Conservation (phyloP, 225 moss, liverwort and hornwort species). For the Anthoceros angustus region DNA sequence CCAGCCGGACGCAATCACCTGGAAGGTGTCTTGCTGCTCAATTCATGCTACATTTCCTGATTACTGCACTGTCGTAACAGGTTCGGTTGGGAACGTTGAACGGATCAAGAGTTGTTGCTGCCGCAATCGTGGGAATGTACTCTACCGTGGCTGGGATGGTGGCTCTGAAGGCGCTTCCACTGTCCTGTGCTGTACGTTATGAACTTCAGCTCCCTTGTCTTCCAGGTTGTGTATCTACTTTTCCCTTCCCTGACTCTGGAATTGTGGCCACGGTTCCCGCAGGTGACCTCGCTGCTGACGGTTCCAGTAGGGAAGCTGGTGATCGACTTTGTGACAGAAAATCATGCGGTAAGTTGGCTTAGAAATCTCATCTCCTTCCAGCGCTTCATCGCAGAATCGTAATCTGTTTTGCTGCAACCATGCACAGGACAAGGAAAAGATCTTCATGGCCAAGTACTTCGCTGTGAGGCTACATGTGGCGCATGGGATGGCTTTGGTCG, state of each 20-base stretch:
- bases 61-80: constrained; percentile 14
- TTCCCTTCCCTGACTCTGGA: not conserved
- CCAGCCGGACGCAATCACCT: constrained; percentile 4
- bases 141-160: constrained; percentile 26
- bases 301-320: constrained; percentile 66
- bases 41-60: not conserved
- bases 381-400: not conserved
- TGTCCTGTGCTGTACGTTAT: constrained; percentile 38
- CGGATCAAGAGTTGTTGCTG: constrained; percentile 57
- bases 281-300: constrained; percentile 51
- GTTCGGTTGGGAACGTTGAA: constrained; percentile 69
- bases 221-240: not conserved
- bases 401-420: not conserved
- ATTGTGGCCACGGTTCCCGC: constrained; percentile 7
- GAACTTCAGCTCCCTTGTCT: not conserved
- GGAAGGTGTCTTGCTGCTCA: not conserved
- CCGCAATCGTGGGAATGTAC: constrained; percentile 47
- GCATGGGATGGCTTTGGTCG: constrained; percentile 31
- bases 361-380: not conserved
- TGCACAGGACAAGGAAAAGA: constrained; percentile 44
- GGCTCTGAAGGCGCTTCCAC: constrained; percentile 36
- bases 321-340: constrained; percentile 46
- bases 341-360: constrained; percentile 44
- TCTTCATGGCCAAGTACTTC: constrained; percentile 91
- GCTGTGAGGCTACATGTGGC: constrained; percentile 75